Base-by-base conservation (phyloP, 2,329 filamentous ascomycete genomes). In the Botryotinia calthae region DNA sequence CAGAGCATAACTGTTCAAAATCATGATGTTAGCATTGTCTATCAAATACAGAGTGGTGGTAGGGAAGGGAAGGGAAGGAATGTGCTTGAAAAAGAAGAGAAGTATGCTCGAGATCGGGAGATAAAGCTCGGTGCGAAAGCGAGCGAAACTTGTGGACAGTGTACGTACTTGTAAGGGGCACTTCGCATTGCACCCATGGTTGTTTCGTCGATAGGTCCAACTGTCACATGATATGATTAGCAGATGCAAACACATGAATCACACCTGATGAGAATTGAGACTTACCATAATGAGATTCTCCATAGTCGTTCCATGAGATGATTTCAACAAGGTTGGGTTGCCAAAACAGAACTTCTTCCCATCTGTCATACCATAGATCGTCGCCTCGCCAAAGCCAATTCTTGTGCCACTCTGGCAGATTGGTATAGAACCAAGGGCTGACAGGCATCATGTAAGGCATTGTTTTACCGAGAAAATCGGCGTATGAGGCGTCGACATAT, bases 271-370 rank as follows among this genome's bases (percentile, higher is more conserved):
- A 82, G 80, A 68, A 86, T 76, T 2, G 85, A 40, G 73, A 84
- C 22, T 84, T 84, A 65, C 86, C 85, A 76, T 87, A 86, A 76
- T 86, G 84, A 1, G 84, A 82, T 76, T 87, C 86, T 12, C 86
- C 85, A 71, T 82, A 87, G 73, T 87, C 86, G 73, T 87, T 87
- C 85, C 77, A 83, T 18, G 84, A 84, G 37, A 85, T 76, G 73
- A 84, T 82, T 75, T 77, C 81, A 16, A 87, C 82, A 34, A 84
- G 84, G 40, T 83, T 80, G 0, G 86, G 84, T n/a, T 80, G 75
- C 12, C 83, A 71, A 0, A 74, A 72, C 2, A 82, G 76, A 70
- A 84, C 80, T 64, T 84, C 78, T 69, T 83, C 79, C 84, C 84
- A 85, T 28, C 83, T 81, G 22, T 80, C 75, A 58, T 79, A 82